Conservation (phyloP, 2,329 filamentous ascomycete genomes). For the Calonectria leucothoes region DNA sequence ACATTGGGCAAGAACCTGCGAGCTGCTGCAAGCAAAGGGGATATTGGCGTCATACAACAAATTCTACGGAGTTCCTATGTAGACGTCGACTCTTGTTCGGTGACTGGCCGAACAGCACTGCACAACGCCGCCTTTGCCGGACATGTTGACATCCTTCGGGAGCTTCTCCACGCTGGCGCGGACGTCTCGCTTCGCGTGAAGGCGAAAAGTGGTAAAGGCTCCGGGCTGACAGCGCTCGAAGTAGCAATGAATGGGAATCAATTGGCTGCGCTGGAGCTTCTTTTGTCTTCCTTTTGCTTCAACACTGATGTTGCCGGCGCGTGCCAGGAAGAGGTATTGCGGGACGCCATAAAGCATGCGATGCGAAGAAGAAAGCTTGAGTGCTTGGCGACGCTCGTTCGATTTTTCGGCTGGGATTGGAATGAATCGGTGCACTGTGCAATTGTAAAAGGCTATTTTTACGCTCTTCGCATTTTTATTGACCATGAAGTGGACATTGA, state of each 20-base stretch:
- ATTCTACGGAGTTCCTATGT: not conserved
- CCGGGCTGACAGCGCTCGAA: not conserved
- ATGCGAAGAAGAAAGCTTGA: not conserved
- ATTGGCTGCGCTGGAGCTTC: not conserved
- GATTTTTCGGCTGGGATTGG: not conserved
- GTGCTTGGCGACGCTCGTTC: not conserved
- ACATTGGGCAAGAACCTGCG: not conserved
- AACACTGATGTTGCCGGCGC: not conserved
- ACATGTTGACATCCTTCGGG: not conserved
- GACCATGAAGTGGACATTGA: not conserved
- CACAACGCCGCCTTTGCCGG: not conserved
- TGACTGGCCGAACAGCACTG: not conserved
- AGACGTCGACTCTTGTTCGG: not conserved
- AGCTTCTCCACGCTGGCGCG: not conserved
- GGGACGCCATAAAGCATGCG: not conserved
- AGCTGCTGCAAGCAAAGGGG: not conserved
- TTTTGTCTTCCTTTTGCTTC: not conserved
- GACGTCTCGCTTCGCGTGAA: not conserved
- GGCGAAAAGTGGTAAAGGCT: not conserved
- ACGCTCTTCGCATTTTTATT: not conserved
- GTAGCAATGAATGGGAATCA: not conserved
- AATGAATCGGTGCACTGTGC: not conserved
- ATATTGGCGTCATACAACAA: not conserved
- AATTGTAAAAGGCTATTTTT: not conserved
- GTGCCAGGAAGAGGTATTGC: not conserved